Evolutionary conservation across 352 stramenopile species (phyloP).

Genomic region (Aphanomyces cochlioides): DNA sequence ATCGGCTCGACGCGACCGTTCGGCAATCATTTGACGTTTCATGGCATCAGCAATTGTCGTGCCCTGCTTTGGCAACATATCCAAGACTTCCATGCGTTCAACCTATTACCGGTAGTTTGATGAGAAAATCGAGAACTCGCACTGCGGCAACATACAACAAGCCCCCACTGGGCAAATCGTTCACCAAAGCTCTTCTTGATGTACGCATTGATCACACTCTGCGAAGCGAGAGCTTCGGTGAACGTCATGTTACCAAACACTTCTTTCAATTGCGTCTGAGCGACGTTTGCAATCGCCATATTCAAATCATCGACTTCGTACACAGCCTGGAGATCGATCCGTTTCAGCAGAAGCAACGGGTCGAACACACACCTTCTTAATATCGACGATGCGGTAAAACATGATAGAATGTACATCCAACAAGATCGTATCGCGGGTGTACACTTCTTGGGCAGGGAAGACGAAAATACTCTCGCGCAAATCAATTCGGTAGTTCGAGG

Average conservation of each 20-base stretch:
- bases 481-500: slow-evolving; percentile 36
- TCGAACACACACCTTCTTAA: slow-evolving; percentile 32
- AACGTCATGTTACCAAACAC: slow-evolving; percentile 44
- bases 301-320: slow-evolving; percentile 43
- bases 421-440: slow-evolving; percentile 37
- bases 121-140: not conserved
- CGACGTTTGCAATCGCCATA: slow-evolving; percentile 37
- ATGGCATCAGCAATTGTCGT: slow-evolving; percentile 35
- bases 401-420: slow-evolving; percentile 38
- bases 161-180: slow-evolving; percentile 37
- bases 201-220: slow-evolving; percentile 39
- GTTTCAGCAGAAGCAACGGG: not conserved
- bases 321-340: slow-evolving; percentile 25
- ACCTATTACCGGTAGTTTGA: slow-evolving; percentile 24
- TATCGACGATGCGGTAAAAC: slow-evolving; percentile 41
- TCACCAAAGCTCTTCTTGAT: slow-evolving; percentile 38
- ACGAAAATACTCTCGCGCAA: slow-evolving; percentile 38
- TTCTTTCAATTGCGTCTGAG: slow-evolving; percentile 41
- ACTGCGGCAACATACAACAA: slow-evolving; percentile 25
- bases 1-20: slow-evolving; percentile 38
- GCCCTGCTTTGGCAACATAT: slow-evolving; percentile 34
- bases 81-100: slow-evolving; percentile 40
- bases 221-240: slow-evolving; percentile 36
- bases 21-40: slow-evolving; percentile 44
- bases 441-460: slow-evolving; percentile 39